Evolutionary conservation across 164 flowering plant species (phyloP).

Genomic region (Aristolochia contorta): DNA sequence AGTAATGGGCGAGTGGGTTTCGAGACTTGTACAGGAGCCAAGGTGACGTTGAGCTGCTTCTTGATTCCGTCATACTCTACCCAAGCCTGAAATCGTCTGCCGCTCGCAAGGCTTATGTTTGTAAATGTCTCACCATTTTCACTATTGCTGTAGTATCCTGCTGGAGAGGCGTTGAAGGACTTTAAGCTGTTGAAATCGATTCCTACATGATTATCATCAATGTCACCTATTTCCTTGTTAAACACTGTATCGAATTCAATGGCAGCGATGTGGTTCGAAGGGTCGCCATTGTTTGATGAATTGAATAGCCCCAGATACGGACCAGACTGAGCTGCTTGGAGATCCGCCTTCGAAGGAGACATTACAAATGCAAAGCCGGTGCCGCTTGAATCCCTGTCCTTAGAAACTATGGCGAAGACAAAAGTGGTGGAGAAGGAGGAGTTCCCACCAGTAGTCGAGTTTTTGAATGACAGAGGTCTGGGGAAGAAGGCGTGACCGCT

Average conservation of each 20-base stretch:
- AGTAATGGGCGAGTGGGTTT: slow-evolving; percentile 13
- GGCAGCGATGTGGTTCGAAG: slow-evolving; percentile 31
- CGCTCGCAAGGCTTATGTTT: slow-evolving; percentile 20
- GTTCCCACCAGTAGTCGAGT: not conserved
- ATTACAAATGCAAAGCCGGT: slow-evolving; percentile 15
- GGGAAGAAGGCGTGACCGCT: slow-evolving; percentile 18
- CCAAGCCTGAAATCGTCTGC: slow-evolving; percentile 15
- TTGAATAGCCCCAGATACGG: slow-evolving; percentile 36
- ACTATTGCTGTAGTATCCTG: slow-evolving; percentile 14
- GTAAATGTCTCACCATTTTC: not conserved
- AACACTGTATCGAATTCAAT: slow-evolving; percentile 32
- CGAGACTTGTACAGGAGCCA: slow-evolving; percentile 3
- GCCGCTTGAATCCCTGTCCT: slow-evolving; percentile 6
- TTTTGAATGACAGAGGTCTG: slow-evolving; percentile 8
- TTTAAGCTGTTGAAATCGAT: slow-evolving; percentile 33
- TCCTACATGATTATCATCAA: slow-evolving; percentile 38
- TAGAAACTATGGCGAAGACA: slow-evolving; percentile 11
- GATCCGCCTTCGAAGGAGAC: slow-evolving; percentile 7
- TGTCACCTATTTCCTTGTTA: slow-evolving; percentile 19
- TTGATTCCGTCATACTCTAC: slow-evolving; percentile 10
- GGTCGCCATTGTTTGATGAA: slow-evolving; percentile 12
- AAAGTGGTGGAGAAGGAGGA: slow-evolving; percentile 17
- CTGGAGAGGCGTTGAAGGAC: slow-evolving; percentile 25
- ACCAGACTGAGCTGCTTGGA: slow-evolving; percentile 1
- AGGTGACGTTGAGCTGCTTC: slow-evolving; percentile 10